phyloP scores from a whole-genome alignment of 1,284 basidiomycete genomes.

The Tilletia walkeri region DNA sequence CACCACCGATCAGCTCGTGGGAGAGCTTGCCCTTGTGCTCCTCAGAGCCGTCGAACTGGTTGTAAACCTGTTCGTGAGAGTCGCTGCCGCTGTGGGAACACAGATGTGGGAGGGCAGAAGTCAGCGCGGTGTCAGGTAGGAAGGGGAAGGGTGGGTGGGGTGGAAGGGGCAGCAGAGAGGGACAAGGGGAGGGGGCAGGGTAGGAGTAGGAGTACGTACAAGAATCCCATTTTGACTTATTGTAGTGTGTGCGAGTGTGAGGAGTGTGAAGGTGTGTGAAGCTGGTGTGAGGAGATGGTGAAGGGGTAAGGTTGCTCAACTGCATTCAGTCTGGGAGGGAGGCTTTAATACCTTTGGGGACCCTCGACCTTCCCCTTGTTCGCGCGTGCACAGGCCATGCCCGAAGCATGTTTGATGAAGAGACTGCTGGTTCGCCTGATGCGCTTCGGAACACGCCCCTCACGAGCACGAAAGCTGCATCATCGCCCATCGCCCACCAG shows the following conservation, averaged over 20 bases:
- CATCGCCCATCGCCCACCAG: too few species aligned
- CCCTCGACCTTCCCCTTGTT: slow-evolving; percentile 23
- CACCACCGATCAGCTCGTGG: slow-evolving; percentile 66
- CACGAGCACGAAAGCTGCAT: too few species aligned
- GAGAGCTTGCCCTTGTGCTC: slow-evolving; percentile 56
- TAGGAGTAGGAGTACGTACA: not conserved
- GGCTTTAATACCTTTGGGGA: not conserved
- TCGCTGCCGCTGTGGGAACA: not conserved
- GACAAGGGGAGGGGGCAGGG: not conserved
- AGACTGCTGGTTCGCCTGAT: not conserved
- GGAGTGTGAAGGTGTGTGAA: not conserved
- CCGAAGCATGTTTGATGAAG: not conserved
- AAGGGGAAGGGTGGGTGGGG: not conserved
- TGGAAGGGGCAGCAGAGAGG: not conserved
- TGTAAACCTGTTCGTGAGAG: slow-evolving; percentile 12
- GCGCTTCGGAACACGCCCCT: not conserved
- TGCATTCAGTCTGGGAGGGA: not conserved
- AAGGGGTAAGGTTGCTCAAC: not conserved
- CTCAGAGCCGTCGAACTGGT: slow-evolving; percentile 13
- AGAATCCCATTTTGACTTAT: slow-evolving; percentile 5
- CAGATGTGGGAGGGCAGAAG: not conserved
- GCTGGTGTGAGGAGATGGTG: not conserved
- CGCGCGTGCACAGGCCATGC: not conserved
- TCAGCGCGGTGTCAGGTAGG: not conserved
- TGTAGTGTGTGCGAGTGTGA: not conserved